Conservation (phyloP, 169 alveolate species). For the Plasmodium sp. region DNA sequence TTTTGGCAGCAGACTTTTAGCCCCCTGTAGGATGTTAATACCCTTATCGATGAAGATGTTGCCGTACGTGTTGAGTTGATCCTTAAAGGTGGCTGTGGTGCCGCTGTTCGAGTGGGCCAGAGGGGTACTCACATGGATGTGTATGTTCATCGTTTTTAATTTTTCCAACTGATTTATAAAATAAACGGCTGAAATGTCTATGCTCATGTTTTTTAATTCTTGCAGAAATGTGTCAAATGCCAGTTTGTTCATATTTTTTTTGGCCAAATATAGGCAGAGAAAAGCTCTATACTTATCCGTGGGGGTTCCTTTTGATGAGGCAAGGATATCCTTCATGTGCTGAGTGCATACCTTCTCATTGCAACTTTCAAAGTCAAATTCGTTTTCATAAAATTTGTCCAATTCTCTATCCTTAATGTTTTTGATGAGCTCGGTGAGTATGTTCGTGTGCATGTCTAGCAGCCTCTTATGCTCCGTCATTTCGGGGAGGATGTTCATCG, state of each 20-base stretch:
- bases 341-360: conserved; percentile 81
- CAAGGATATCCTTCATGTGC: conserved; percentile 80
- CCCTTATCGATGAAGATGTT: conserved; percentile 85
- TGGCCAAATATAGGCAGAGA: conserved; percentile 76
- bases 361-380: conserved; percentile 80
- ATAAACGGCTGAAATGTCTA: conserved; percentile 55
- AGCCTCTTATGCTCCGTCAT: conserved; percentile 89
- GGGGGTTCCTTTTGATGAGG: conserved; percentile 73
- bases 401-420: conserved; percentile 85
- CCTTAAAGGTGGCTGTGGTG: conserved; percentile 70
- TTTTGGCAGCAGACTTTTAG: conserved; percentile 78
- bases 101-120: conserved; percentile 51
- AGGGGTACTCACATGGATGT: conserved; percentile 72
- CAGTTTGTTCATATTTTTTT: conserved; percentile 55
- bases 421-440: conserved; percentile 87
- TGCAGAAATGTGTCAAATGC: conserved; percentile 76
- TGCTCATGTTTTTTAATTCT: conserved; percentile 71
- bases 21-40: conserved; percentile 76
- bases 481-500: conserved; percentile 89
- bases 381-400: conserved; percentile 85
- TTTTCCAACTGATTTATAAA: conserved; percentile 75
- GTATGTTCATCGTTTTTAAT: conserved; percentile 76
- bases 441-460: conserved; percentile 88
- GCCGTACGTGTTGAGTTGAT: conserved; percentile 81
- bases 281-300: conserved; percentile 82